phyloP scores from a whole-genome alignment of 2,329 filamentous ascomycete genomes.

The Xylariales sp. region DNA sequence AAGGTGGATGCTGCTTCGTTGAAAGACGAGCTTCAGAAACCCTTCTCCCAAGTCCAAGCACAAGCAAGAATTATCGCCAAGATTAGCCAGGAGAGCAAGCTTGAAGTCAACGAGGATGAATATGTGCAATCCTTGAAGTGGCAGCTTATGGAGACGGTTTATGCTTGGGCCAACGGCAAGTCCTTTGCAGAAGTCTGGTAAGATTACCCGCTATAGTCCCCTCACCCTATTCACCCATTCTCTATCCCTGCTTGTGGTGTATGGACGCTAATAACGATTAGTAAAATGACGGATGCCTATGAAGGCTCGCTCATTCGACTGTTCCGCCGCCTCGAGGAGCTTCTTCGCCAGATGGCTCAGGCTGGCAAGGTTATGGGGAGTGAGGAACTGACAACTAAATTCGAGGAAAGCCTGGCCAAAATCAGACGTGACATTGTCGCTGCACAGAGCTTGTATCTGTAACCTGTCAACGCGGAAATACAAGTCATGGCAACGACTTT shows the following conservation, averaged over 20 bases:
- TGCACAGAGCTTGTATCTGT: conserved; percentile 88
- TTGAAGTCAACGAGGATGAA: conserved; percentile 91
- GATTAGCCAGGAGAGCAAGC: conserved; percentile 90
- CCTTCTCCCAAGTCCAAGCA: conserved; percentile 78
- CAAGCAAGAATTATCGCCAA: conserved; percentile 88
- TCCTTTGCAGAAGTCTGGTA: conserved; percentile 95
- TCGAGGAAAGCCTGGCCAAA: conserved; percentile 79
- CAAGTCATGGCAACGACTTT: too few relatives aligned
- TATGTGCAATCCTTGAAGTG: conserved; percentile 87
- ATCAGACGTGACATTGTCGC: conserved; percentile 92
- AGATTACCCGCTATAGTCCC: conserved; percentile 8
- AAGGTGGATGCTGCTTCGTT: conserved; percentile 76
- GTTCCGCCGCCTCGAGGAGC: conserved; percentile 91
- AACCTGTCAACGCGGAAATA: too few relatives aligned
- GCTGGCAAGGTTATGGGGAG: conserved; percentile 98
- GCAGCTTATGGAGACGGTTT: conserved; percentile 96
- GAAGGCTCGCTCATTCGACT: conserved; percentile 94
- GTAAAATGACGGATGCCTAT: conserved; percentile 99
- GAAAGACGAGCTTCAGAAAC: conserved; percentile 81
- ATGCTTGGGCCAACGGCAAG: conserved; percentile 84
- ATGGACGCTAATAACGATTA: too few relatives aligned
- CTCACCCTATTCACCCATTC: background rate
- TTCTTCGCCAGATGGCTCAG: conserved; percentile 91
- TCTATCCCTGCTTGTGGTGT: background rate
- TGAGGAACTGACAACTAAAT: conserved; percentile 88